phyloP scores from a whole-genome alignment of 371 early-diverging fungal genomes.

The Actinomucor elegans region DNA sequence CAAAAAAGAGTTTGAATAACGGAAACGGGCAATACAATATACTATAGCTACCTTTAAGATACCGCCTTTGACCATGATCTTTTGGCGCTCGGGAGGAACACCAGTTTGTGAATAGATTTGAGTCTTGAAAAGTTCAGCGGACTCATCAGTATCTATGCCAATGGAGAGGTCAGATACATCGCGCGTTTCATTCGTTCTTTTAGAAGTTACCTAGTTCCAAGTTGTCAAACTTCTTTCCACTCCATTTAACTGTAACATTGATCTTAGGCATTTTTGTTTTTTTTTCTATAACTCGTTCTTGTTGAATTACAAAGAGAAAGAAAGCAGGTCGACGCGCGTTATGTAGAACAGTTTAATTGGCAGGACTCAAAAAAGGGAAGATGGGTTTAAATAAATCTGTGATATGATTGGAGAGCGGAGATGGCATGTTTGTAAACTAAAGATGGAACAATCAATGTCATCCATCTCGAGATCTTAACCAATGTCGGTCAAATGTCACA shows the following conservation, averaged over 20 bases:
- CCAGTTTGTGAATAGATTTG: constrained; percentile 92
- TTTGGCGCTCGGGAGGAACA: constrained; percentile 92
- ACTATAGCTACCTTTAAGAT: constrained; percentile 73
- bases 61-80: constrained; percentile 94
- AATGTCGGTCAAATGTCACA: too few relatives aligned
- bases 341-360: too few relatives aligned
- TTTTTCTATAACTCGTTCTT: too few relatives aligned
- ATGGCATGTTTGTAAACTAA: too few relatives aligned
- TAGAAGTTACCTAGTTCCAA: constrained; percentile 61
- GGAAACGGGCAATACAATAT: background rate
- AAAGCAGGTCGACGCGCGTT: constrained; percentile 16
- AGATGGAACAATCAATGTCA: too few relatives aligned
- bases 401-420: too few relatives aligned
- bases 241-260: constrained; percentile 89
- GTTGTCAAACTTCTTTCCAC: constrained; percentile 82
- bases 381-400: too few relatives aligned
- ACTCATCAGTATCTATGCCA: constrained; percentile 63
- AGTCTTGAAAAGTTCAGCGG: constrained; percentile 83
- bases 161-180: background rate
- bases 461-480: too few relatives aligned
- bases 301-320: background rate
- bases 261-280: constrained; percentile 37
- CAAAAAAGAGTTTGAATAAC: background rate
- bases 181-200: background rate
- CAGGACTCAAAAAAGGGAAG: too few relatives aligned